Conservation (phyloP, 345 rosid species). For the Citrus sp. region DNA sequence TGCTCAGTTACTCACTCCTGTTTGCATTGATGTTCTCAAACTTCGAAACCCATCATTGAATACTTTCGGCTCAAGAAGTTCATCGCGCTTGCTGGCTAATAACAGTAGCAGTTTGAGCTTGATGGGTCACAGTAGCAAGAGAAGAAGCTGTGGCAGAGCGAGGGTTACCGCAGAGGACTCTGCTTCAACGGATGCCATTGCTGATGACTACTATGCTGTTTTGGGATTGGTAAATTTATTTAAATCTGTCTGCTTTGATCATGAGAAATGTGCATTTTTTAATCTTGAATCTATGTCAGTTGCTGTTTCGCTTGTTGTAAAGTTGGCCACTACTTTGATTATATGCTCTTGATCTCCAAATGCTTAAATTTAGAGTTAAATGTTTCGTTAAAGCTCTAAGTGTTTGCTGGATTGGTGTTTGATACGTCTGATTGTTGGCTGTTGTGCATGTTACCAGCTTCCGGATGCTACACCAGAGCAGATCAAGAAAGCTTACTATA, state of each 20-base stretch:
- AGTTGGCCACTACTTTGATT: not conserved
- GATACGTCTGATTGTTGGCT: not conserved
- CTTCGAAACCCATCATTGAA: conserved; percentile 40
- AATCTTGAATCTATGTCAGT: not conserved
- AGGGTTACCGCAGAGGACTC: conserved; percentile 56
- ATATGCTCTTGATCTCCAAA: not conserved
- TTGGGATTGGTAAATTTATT: conserved; percentile 66
- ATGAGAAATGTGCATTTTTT: not conserved
- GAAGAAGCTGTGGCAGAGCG: conserved; percentile 36
- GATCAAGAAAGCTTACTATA: conserved; percentile 93
- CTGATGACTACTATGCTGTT: conserved; percentile 86
- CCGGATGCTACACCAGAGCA: conserved; percentile 87
- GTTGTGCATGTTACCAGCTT: conserved; percentile 33
- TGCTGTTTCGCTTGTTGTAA: not conserved
- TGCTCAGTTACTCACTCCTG: conserved; percentile 73
- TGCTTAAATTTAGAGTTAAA: not conserved
- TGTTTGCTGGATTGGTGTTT: not conserved
- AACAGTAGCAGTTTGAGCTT: conserved; percentile 25
- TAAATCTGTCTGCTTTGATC: not conserved
- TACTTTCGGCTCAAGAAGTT: conserved; percentile 27
- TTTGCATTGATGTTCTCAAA: conserved; percentile 65
- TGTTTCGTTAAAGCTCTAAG: not conserved
- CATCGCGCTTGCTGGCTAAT: conserved; percentile 36
- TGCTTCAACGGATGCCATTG: conserved; percentile 40
- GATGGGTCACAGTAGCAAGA: conserved; percentile 24